Percentiles rank a stretch among this genome's conserved stretches.
phyloP scores from a whole-genome alignment of 1,139 yeast species.

The Suhomyces wounanorum region DNA sequence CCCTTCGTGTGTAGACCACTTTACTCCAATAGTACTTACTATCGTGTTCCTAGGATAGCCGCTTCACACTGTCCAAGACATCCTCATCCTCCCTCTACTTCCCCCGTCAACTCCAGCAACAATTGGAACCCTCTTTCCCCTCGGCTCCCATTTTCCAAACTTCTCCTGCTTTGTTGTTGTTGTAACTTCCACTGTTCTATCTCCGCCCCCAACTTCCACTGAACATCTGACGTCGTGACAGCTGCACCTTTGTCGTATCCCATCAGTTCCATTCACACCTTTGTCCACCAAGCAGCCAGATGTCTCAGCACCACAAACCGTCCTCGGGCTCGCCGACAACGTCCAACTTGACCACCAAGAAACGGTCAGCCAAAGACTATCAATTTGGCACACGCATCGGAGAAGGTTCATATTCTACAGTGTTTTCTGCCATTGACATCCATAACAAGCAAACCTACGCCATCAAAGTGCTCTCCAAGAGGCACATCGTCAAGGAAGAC shows the following conservation, averaged over 20 bases:
- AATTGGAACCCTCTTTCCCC: neutral
- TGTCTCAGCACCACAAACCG: slow-evolving; percentile 2
- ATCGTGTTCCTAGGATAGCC: neutral
- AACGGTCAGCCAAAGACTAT: slow-evolving; percentile 62
- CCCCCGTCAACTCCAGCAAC: neutral
- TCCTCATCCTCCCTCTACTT: neutral
- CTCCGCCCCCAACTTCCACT: neutral
- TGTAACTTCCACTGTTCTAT: neutral
- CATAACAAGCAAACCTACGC: slow-evolving; percentile 64
- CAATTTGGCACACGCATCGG: slow-evolving; percentile 73
- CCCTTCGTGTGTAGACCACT: slow-evolving; percentile 1
- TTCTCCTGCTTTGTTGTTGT: neutral
- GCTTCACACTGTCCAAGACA: neutral
- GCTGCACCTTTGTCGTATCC: neutral
- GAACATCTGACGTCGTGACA: no score
- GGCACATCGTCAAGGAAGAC: slow-evolving; percentile 75
- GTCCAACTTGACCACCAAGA: slow-evolving; percentile 12
- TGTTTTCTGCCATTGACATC: slow-evolving; percentile 64
- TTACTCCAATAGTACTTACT: neutral
- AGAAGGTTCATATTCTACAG: slow-evolving; percentile 83
- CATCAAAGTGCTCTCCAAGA: slow-evolving; percentile 70
- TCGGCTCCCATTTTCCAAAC: neutral
- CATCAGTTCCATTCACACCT: neutral
- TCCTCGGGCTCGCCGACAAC: slow-evolving; percentile 7
- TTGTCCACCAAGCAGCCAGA: neutral